Evolutionary conservation across 225 moss, liverwort and hornwort species (phyloP), one percentile per base, ranked within the genome.

Genomic region (Sphagnum contortum): DNA sequence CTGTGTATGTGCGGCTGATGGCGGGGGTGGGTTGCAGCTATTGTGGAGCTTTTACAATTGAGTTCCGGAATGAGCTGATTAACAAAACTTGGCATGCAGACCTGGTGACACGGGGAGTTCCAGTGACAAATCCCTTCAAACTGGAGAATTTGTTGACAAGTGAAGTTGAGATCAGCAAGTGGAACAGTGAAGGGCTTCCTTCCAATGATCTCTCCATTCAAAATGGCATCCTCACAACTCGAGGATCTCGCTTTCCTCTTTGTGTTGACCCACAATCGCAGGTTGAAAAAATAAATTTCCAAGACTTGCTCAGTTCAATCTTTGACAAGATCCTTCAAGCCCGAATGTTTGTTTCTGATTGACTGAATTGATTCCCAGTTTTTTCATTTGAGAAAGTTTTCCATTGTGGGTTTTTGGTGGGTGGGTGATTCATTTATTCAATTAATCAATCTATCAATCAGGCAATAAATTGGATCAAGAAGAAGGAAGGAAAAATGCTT

Each of bases 391-490:
- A 29, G 29, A 29, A 29, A 29, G 1, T 0, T 29, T 29, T 29
- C 29, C 29, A 29, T 29, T 29, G 29, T 29, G 29, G 29, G 29
- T 29, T 0, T 0, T 29, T 29, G 29, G 29, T 29, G 29, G 29
- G 29, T 29, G 29, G 29, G 29, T 29, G 29, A 29, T 29, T 29
- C 29, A 29, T 29, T 29, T 29, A 29, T 29, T 29, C 29, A 29
- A 29, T 29, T 1, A 29, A 29, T 29, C 29, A 29, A 29, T 29
- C 29, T 0, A 29, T 29, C 29, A 29, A 29, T 60, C 72, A 94
- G 94, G 94, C 94, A 13, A 89, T 88, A 49, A 89, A 89, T 80
- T 94, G 94, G 94, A 91, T 94, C 9, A 94, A 91, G 61, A 87
- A 73, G 62, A 94, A 89, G 65, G 91, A 94, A 79, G 94, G 94